These are phyloP conservation scores for Arthrobotrys conoides DNA, from an alignment of 2,329 filamentous ascomycete species.

Conservation along the genomic window DNA sequence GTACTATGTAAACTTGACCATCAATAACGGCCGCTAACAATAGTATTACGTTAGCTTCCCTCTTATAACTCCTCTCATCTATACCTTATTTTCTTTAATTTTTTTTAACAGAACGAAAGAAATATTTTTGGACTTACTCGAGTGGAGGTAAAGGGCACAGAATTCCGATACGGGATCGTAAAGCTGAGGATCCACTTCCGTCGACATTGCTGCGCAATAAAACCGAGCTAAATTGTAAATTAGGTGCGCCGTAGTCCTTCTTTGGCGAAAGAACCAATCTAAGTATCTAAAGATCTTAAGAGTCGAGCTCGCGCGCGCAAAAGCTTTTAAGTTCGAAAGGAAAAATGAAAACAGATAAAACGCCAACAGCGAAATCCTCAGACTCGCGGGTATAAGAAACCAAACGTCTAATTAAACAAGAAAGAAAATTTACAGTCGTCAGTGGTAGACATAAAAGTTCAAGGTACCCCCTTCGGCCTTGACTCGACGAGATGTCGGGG, in stretches of 20 bases:
- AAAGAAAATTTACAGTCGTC: not conserved
- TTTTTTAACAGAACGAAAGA: not conserved
- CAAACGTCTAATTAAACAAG: not conserved
- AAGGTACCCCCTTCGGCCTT: too few species aligned
- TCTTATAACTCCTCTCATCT: too few species aligned
- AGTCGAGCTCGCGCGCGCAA: too few species aligned
- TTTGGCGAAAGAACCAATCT: not conserved
- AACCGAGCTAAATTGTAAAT: not conserved
- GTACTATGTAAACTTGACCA: not conserved
- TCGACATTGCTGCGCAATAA: not conserved
- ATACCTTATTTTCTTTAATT: too few species aligned
- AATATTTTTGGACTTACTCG: not conserved
- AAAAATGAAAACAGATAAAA: not conserved
- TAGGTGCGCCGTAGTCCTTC: too few species aligned
- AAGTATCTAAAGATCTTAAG: not conserved
- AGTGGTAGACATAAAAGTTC: not conserved
- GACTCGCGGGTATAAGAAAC: constrained; percentile 1
- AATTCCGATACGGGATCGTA: constrained; percentile 8
- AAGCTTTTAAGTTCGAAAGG: too few species aligned
- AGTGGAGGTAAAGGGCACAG: constrained; percentile 3
- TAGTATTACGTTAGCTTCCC: constrained; percentile 9
- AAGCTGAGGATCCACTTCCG: too few species aligned
- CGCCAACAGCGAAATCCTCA: not conserved
- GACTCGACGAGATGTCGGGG: not conserved
- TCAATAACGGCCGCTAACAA: constrained; percentile 1